Conservation (phyloP, 352 stramenopile genomes). For the Pythium coloratum region DNA sequence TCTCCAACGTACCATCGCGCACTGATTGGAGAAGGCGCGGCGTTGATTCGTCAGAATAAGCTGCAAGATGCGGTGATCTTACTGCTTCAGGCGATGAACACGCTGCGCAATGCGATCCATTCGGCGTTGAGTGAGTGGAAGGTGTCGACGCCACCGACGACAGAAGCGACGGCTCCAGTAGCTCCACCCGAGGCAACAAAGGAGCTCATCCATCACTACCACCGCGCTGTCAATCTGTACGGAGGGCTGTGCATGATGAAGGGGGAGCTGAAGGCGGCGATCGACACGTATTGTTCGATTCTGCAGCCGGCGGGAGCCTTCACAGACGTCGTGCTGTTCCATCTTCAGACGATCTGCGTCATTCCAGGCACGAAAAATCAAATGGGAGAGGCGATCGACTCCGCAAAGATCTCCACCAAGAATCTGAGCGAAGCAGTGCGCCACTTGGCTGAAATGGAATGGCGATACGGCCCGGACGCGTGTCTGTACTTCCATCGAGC, state of each 20-base stretch:
- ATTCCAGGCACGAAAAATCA: conserved; percentile 40
- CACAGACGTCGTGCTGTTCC: conserved; percentile 23
- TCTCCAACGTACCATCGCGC: conserved; percentile 42
- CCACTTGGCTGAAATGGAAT: conserved; percentile 57
- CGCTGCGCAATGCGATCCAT: conserved; percentile 31
- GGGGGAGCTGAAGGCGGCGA: conserved; percentile 45
- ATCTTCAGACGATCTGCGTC: conserved; percentile 47
- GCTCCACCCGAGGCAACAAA: conserved; percentile 2
- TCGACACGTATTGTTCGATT: conserved; percentile 49
- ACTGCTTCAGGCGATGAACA: conserved; percentile 44
- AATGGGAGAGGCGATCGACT: conserved; percentile 44
- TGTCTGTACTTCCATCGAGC: conserved; percentile 65
- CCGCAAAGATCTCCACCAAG: conserved; percentile 43
- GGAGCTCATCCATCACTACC: conserved; percentile 37
- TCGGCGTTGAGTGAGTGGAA: conserved; percentile 1
- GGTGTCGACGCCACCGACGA: neutral
- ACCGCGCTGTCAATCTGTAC: conserved; percentile 46
- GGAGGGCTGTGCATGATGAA: conserved; percentile 51
- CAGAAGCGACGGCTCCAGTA: too few relatives aligned
- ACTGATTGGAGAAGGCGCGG: conserved; percentile 45
- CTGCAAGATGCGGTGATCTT: conserved; percentile 41
- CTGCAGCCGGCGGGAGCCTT: conserved; percentile 20
- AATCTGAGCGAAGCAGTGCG: conserved; percentile 45
- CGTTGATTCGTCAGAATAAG: conserved; percentile 42
- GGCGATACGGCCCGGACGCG: conserved; percentile 51